Base-by-base conservation (phyloP, 352 stramenopile genomes). In the Hyaloperonospora arabidopsidis region DNA sequence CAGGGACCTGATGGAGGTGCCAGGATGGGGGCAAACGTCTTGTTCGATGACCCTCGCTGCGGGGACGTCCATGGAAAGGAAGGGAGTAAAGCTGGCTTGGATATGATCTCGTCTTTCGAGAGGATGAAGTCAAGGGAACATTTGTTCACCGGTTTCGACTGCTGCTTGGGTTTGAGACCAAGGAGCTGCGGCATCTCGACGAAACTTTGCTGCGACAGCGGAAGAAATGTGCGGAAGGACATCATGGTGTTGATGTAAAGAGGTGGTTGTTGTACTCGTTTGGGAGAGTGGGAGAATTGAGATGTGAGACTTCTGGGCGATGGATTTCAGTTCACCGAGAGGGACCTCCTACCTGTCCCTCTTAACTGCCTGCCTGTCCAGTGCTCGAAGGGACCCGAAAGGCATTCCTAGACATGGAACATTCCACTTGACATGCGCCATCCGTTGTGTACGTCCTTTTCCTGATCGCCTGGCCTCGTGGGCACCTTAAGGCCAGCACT, bases 41-140 rank as follows among this genome's bases (percentile, higher is more conserved):
- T 72, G 57, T 60, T 68, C 12, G 61, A 67, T 5, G 65, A 61
- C 5, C 60, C 60, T 51, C 65, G 60, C 41, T 67, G 63, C 7
- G 67, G 63, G 14, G 66, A 71, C 0, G 54, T 63, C 66, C 66
- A 74, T 10, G 61, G 51, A 40, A 67, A 65, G 7, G 59, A 65
- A 15, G 44, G 57, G 18, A 61, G 22, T 39, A 59, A 32, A 22
- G 51, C 47, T 62, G 60, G 55, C 51, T 65, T 70, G 28, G 49
- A 35, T 34, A 62, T 49, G 46, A 25, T 34, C 19, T 67, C 50
- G 17, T 61, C 48, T 32, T 38, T 59, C 19, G 68, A 63, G 46
- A 81, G 68, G 52, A 81, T 81, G 46, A 81, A 81, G 41, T 74
- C 48, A 22, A 81, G 58, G n/a, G 72, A 78, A 61, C 66, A 70